These are phyloP conservation scores for Madurella mycetomatis DNA, from an alignment of 2,329 filamentous ascomycete genomes.

Conservation along the genomic window DNA sequence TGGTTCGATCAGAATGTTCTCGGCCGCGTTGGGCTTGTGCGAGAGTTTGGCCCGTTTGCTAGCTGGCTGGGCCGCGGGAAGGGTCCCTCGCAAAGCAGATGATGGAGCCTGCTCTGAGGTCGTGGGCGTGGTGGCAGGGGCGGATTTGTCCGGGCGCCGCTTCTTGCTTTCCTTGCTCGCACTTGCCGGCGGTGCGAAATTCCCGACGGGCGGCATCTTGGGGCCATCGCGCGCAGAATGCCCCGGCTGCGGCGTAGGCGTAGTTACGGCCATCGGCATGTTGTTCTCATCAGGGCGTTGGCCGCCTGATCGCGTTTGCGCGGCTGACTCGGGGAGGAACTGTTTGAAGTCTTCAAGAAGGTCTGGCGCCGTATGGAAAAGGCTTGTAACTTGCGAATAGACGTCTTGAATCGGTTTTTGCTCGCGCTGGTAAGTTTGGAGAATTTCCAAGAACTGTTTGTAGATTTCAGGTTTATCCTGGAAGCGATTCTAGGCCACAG, in stretches of 20 bases:
- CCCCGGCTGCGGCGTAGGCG: constrained; percentile 52
- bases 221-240: constrained; percentile 53
- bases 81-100: constrained; percentile 34
- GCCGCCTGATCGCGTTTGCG: constrained; percentile 54
- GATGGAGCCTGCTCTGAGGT: constrained; percentile 38
- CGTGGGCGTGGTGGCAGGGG: constrained; percentile 44
- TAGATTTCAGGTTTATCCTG: constrained; percentile 96
- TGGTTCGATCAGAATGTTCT: constrained; percentile 68
- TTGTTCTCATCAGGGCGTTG: constrained; percentile 66
- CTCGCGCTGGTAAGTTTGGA: constrained; percentile 96
- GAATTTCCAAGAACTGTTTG: constrained; percentile 96
- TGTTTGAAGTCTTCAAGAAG: constrained; percentile 98
- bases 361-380: constrained; percentile 92
- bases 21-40: constrained; percentile 54
- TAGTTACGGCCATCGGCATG: constrained; percentile 45
- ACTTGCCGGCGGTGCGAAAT: constrained; percentile 79
- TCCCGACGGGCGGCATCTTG: constrained; percentile 89
- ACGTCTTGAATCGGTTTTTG: constrained; percentile 98
- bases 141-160: constrained; percentile 58
- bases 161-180: constrained; percentile 90
- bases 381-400: constrained; percentile 89
- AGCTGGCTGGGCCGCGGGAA: constrained; percentile 30
- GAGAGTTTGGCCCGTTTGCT: constrained; percentile 70
- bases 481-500: constrained; percentile 73
- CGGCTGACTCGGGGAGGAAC: constrained; percentile 84